Evolutionary conservation across 176 grass and related monocot genomes (phyloP).

Genomic region (Aechmea fasciata): DNA sequence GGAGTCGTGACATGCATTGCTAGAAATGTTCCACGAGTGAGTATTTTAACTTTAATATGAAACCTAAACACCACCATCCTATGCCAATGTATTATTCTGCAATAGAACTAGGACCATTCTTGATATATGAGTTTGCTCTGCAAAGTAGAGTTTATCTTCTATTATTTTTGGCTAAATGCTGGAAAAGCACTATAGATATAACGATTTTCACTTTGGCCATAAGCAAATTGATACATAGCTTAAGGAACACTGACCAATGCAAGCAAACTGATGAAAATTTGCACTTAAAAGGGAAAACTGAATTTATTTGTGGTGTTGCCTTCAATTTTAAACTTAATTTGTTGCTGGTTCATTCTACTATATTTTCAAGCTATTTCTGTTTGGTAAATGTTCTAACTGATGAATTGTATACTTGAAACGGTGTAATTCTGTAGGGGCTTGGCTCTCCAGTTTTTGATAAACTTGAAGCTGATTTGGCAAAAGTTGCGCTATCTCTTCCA

Average conservation of each 20-base stretch:
- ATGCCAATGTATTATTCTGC: neutral
- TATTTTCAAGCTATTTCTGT: too few relatives aligned
- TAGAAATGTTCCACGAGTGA: slow-evolving; percentile 95
- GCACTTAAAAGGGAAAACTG: too few relatives aligned
- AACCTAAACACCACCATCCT: neutral
- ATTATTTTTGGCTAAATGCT: too few relatives aligned
- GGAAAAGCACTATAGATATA: too few relatives aligned
- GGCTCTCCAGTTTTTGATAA: slow-evolving; percentile 98
- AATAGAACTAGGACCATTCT: neutral
- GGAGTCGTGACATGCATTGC: slow-evolving; percentile 94
- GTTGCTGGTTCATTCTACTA: too few relatives aligned
- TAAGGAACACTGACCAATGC: too few relatives aligned
- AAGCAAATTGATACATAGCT: too few relatives aligned
- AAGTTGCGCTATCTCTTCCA: slow-evolving; percentile 93
- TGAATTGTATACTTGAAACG: slow-evolving; percentile 8
- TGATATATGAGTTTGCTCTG: neutral
- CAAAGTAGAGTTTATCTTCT: too few relatives aligned
- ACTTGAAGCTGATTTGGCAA: slow-evolving; percentile 90
- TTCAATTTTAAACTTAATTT: too few relatives aligned
- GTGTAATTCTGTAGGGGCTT: slow-evolving; percentile 53
- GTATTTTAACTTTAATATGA: slow-evolving; percentile 17
- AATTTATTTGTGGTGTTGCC: too few relatives aligned
- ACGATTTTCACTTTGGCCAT: too few relatives aligned
- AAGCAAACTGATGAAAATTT: too few relatives aligned
- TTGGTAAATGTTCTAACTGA: neutral